Percentiles rank a stretch among this genome's conserved stretches.
These are phyloP conservation scores for Vachellia pachyceras DNA, from an alignment of 306 rosid genomes.

Conservation along the genomic window DNA sequence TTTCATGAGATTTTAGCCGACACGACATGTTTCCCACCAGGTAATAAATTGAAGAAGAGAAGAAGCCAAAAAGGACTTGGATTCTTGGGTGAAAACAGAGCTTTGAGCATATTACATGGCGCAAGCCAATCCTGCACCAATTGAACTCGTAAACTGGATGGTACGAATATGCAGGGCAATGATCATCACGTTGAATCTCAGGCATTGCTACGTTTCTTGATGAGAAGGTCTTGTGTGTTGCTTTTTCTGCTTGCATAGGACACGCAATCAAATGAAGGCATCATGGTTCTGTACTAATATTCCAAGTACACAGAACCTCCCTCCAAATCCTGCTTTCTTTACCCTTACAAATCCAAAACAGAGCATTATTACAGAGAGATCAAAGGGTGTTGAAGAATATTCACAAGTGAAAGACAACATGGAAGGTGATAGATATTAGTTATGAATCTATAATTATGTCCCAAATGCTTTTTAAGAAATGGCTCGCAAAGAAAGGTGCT, in stretches of 20 bases:
- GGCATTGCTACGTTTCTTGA: not conserved
- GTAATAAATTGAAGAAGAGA: constrained; percentile 30
- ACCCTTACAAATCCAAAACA: constrained; percentile 14
- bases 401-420: constrained; percentile 28
- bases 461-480: constrained; percentile 13
- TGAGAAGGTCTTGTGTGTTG: constrained; percentile 30
- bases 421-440: constrained; percentile 6
- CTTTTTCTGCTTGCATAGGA: constrained; percentile 30
- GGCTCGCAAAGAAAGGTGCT: constrained; percentile 23
- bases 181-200: constrained; percentile 41
- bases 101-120: not conserved
- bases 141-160: constrained; percentile 17
- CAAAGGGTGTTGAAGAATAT: not conserved
- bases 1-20: constrained; percentile 2
- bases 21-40: constrained; percentile 18
- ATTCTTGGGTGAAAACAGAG: not conserved
- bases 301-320: constrained; percentile 11
- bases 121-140: constrained; percentile 9
- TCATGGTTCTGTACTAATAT: constrained; percentile 24
- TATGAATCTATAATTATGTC: not conserved
- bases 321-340: constrained; percentile 35
- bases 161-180: constrained; percentile 34
- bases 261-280: constrained; percentile 33
- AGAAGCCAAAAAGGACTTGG: not conserved
- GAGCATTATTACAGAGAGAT: constrained; percentile 38